Evolutionary conservation across 176 grass and related monocot species (phyloP), one percentile per base, ranked within the genome.

Genomic region (Lolium perenne): DNA sequence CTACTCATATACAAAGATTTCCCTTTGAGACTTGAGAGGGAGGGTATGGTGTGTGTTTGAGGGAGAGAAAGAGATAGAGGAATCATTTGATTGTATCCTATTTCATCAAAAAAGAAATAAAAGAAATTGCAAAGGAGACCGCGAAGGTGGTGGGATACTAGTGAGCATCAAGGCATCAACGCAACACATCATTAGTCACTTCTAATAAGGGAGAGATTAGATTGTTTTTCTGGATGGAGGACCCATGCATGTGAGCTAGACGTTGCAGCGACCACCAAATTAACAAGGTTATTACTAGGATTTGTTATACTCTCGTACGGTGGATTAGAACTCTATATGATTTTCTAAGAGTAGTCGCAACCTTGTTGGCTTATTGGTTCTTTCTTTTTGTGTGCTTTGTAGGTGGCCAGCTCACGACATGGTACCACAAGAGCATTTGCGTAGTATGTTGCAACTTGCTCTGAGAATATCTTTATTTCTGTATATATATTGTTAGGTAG

Each of bases 231-330:
- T 81, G 11, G 47, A 69, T 59, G 71, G 68, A 32, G 71, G 68
- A 18, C 68, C 81, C 81, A 74, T 29, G 55, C 71, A 62, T 41
- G 57, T 53, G 87, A 85, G 56, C 47, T 66, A 50, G 82, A 85
- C 87, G 82, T 80, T 8, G 76, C 87, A 89, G 76, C 87, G 18
- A 57, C 87, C 82, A 35, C 14, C 64, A 18, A 43, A 70, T 54
- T 32, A n/a, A 54, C 45, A 51, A 75, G 57, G 32, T 10, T 20
- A 20, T 20, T 38, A 0, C 63, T 17, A 17, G 26, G 63, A 35
- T 8, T 66, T 66, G 63, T 11, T 81, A 17, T 18, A 60, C 35
- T 49, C 21, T 43, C 21, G 25, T 32, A 4, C 16, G 61, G 45
- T 73, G 43, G 61, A 29, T 47, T 74, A 26, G 46, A 26, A 53